Conservation (phyloP, 805 yeast genomes). For the Clavispora santaluciae region DNA sequence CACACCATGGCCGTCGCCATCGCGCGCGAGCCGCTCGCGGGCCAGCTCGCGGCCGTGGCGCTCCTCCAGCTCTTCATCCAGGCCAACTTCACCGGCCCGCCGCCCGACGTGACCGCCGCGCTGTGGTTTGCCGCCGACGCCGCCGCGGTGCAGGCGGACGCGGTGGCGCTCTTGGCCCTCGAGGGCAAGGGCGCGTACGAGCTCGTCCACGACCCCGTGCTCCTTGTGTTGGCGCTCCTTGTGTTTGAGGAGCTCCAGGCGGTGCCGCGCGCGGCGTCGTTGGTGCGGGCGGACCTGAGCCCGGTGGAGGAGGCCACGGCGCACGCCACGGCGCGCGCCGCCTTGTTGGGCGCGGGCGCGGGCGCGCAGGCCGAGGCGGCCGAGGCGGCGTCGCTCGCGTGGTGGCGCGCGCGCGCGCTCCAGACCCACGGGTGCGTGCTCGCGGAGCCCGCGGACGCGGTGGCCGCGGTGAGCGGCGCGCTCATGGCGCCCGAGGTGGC, state of each 20-base stretch:
- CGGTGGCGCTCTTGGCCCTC: constrained; percentile 40
- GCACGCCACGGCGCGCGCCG: too few relatives aligned
- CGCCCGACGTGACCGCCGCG: constrained; percentile 37
- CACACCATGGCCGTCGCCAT: neutral
- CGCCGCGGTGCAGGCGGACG: constrained; percentile 20
- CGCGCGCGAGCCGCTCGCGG: neutral
- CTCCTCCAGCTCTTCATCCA: constrained; percentile 67
- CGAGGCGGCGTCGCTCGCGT: constrained; percentile 45
- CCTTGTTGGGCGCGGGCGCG: too few relatives aligned
- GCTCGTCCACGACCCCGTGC: constrained; percentile 34
- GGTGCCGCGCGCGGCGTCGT: constrained; percentile 32
- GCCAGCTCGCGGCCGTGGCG: constrained; percentile 48
- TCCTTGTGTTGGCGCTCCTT: constrained; percentile 25
- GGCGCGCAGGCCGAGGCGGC: constrained; percentile 19
- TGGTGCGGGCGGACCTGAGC: constrained; percentile 25
- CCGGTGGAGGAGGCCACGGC: neutral
- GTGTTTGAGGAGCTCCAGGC: constrained; percentile 41
- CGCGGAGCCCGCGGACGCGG: constrained; percentile 54
- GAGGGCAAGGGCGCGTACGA: constrained; percentile 74
- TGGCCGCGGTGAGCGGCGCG: constrained; percentile 39
- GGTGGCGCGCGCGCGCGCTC: constrained; percentile 76
- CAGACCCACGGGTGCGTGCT: constrained; percentile 61
- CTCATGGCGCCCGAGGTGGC: constrained; percentile 33
- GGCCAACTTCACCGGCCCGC: constrained; percentile 81
- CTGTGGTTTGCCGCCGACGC: constrained; percentile 24